phyloP scores from a whole-genome alignment of 192 early-diverging fungal genomes.

The Pilaira anomala region DNA sequence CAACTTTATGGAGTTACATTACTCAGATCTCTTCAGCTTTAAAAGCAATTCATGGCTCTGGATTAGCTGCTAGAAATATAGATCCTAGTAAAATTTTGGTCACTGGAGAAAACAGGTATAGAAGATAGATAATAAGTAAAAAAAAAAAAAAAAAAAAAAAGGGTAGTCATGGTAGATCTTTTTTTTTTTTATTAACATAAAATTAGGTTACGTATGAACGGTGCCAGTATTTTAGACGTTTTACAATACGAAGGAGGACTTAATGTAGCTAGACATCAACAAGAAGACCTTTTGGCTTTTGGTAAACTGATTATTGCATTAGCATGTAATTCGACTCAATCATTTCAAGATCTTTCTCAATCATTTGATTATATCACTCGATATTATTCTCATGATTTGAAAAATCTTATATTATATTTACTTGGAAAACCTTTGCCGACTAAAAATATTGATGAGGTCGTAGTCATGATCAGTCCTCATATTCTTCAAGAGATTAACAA shows the following conservation, averaged over 20 bases:
- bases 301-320: slow-evolving; percentile 75
- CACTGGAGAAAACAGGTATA: slow-evolving; percentile 79
- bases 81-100: slow-evolving; percentile 81
- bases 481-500: slow-evolving; percentile 74
- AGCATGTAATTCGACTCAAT: slow-evolving; percentile 63
- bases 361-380: slow-evolving; percentile 72
- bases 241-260: slow-evolving; percentile 66
- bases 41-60: slow-evolving; percentile 76
- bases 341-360: slow-evolving; percentile 66
- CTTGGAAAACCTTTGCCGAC: slow-evolving; percentile 66
- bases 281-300: slow-evolving; percentile 79
- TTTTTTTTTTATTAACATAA: no score
- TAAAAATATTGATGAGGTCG: slow-evolving; percentile 77
- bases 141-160: neutral
- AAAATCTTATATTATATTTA: slow-evolving; percentile 75
- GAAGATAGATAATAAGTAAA: neutral
- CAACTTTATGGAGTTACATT: slow-evolving; percentile 73
- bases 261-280: slow-evolving; percentile 63
- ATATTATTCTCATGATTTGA: slow-evolving; percentile 73
- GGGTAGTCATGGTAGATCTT: neutral
- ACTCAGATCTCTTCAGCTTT: slow-evolving; percentile 73
- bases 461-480: slow-evolving; percentile 68
- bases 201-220: slow-evolving; percentile 67
- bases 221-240: slow-evolving; percentile 70
- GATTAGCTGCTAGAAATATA: slow-evolving; percentile 75